Percentiles rank a stretch among this genome's conserved stretches.
phyloP scores from a whole-genome alignment of 768 basidiomycete species.

The Suillus luteus region DNA sequence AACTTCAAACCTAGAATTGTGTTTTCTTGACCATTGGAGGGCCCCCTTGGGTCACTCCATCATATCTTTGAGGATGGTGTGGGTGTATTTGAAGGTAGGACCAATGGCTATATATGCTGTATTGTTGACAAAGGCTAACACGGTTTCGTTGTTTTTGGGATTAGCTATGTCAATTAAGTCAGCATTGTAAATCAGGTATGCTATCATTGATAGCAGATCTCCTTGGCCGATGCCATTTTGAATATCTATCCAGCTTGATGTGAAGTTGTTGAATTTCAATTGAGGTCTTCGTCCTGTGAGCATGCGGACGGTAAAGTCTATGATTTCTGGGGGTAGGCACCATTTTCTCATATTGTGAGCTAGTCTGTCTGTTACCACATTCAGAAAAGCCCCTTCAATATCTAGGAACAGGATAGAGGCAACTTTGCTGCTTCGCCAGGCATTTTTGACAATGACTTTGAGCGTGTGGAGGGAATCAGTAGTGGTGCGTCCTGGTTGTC shows the following conservation, averaged over 20 bases:
- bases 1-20: slow-evolving; percentile 16
- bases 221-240: slow-evolving; percentile 28
- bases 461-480: slow-evolving; percentile 38
- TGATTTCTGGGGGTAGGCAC: slow-evolving; percentile 15
- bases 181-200: slow-evolving; percentile 30
- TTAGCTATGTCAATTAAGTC: slow-evolving; percentile 21
- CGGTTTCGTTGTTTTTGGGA: slow-evolving; percentile 14
- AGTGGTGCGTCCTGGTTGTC: slow-evolving; percentile 11
- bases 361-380: slow-evolving; percentile 15
- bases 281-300: slow-evolving; percentile 10
- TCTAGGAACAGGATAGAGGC: slow-evolving; percentile 26
- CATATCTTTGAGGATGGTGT: slow-evolving; percentile 22
- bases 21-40: not conserved
- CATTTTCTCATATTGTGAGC: slow-evolving; percentile 36
- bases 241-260: not conserved
- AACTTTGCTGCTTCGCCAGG: slow-evolving; percentile 39
- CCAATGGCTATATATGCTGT: slow-evolving; percentile 24
- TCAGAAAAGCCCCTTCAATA: slow-evolving; percentile 43
- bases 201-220: slow-evolving; percentile 8
- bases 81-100: slow-evolving; percentile 23
- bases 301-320: slow-evolving; percentile 33
- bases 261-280: slow-evolving; percentile 21
- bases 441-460: slow-evolving; percentile 35
- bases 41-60: slow-evolving; percentile 23
- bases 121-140: slow-evolving; percentile 32